These are phyloP conservation scores for Suillus spraguei DNA, from an alignment of 768 basidiomycete species.

Conservation along the genomic window DNA sequence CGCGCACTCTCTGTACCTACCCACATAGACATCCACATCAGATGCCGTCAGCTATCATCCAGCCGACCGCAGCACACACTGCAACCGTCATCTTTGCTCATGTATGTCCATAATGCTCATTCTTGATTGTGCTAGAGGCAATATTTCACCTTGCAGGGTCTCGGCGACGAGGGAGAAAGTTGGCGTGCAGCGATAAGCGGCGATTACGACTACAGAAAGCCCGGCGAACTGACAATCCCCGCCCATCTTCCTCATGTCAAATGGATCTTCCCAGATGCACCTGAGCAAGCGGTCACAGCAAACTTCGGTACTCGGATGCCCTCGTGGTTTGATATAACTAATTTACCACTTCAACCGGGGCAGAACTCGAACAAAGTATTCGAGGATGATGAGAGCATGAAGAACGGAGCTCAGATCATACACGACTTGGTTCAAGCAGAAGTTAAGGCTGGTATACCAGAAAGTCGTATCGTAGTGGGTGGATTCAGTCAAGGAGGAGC, in stretches of 20 bases:
- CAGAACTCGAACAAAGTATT: slow-evolving; percentile 17
- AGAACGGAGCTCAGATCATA: slow-evolving; percentile 36
- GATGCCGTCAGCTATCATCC: slow-evolving; percentile 5
- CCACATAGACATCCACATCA: neutral
- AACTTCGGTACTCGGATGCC: slow-evolving; percentile 10
- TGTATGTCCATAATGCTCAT: slow-evolving; percentile 14
- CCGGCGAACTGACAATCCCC: slow-evolving; percentile 8
- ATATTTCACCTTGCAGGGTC: slow-evolving; percentile 36
- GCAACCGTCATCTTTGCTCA: slow-evolving; percentile 15
- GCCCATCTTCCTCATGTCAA: slow-evolving; percentile 54
- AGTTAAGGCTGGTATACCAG: slow-evolving; percentile 42
- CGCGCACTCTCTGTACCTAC: neutral
- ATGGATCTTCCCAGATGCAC: slow-evolving; percentile 50
- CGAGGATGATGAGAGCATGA: slow-evolving; percentile 48
- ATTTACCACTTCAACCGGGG: neutral
- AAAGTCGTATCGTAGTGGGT: slow-evolving; percentile 47
- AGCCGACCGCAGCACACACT: slow-evolving; percentile 11
- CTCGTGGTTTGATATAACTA: slow-evolving; percentile 13
- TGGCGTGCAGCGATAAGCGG: slow-evolving; percentile 7
- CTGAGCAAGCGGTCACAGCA: slow-evolving; percentile 20
- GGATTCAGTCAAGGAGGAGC: slow-evolving; percentile 54
- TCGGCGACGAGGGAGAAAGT: slow-evolving; percentile 49
- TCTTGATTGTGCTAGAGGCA: slow-evolving; percentile 4
- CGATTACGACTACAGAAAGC: slow-evolving; percentile 5
- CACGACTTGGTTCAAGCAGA: slow-evolving; percentile 44